Conservation (phyloP, 345 rosid genomes). For the Stellera chamaejasme region DNA sequence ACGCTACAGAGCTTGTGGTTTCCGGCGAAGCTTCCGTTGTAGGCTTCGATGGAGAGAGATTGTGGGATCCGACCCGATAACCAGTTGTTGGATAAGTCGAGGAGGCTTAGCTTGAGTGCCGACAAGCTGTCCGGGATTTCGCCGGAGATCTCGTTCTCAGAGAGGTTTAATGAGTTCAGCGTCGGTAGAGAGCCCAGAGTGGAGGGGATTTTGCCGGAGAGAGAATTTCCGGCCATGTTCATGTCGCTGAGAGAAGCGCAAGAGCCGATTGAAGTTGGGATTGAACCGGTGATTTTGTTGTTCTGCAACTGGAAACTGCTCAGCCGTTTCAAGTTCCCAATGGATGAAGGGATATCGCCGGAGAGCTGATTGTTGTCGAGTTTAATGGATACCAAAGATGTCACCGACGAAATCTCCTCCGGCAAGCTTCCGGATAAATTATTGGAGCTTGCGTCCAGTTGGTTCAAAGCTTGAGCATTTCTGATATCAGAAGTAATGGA, state of each 20-base stretch:
- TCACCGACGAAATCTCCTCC: conserved; percentile 47
- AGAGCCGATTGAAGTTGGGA: conserved; percentile 61
- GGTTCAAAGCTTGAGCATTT: conserved; percentile 42
- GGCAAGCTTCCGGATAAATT: conserved; percentile 65
- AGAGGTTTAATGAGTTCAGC: conserved; percentile 63
- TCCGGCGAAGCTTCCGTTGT: conserved; percentile 66
- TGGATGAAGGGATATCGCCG: conserved; percentile 45
- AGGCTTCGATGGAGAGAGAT: conserved; percentile 56
- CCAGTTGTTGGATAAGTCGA: conserved; percentile 64
- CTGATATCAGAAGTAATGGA: conserved; percentile 44
- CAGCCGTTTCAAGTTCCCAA: conserved; percentile 47
- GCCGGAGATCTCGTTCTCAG: conserved; percentile 58
- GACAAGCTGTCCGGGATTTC: conserved; percentile 61
- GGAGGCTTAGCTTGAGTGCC: conserved; percentile 63
- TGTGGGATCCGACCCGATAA: conserved; percentile 61
- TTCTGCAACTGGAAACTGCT: conserved; percentile 51
- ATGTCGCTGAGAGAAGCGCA: conserved; percentile 51
- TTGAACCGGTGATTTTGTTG: conserved; percentile 47
- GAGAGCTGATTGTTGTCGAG: conserved; percentile 52
- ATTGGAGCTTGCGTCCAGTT: conserved; percentile 41
- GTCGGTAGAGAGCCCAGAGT: conserved; percentile 60
- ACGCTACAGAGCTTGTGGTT: conserved; percentile 68
- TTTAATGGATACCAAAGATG: conserved; percentile 33
- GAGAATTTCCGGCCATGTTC: conserved; percentile 55
- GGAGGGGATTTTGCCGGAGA: conserved; percentile 61